phyloP scores from a whole-genome alignment of 139 green algal species.

The Monoraphidium neglectum region DNA sequence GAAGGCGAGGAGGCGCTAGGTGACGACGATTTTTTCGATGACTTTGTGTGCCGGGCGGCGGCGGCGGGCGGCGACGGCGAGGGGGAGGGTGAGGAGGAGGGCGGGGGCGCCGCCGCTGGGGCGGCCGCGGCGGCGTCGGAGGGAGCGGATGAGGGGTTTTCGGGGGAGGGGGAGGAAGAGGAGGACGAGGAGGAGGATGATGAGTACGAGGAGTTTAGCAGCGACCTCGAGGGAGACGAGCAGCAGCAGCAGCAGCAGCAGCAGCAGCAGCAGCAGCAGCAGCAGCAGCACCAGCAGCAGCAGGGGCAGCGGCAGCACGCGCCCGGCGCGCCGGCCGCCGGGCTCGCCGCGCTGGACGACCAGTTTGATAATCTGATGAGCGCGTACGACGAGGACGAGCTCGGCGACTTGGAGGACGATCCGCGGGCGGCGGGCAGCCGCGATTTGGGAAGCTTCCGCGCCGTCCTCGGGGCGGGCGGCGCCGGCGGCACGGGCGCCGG shows the following conservation, averaged over 20 bases:
- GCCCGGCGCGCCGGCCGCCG: not conserved
- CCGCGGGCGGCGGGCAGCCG: constrained; percentile 7
- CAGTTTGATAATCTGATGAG: constrained; percentile 30
- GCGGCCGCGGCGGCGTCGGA: too few relatives aligned
- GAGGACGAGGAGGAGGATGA: not conserved
- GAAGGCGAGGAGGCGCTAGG: constrained; percentile 13
- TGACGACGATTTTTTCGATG: not conserved
- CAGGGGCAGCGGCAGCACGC: not conserved
- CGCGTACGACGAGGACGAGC: constrained; percentile 28
- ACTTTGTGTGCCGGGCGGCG: too few relatives aligned
- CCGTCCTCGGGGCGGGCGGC: not conserved
- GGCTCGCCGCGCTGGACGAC: constrained; percentile 27
- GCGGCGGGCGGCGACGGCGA: too few relatives aligned
- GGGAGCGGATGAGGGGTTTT: too few relatives aligned
- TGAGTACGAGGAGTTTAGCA: not conserved
- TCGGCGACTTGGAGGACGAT: constrained; percentile 22
- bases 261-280: not conserved
- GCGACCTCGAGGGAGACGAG: not conserved
- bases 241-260: constrained; percentile 5
- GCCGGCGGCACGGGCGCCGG: not conserved
- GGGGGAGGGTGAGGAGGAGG: too few relatives aligned
- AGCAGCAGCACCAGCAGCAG: constrained; percentile 5
- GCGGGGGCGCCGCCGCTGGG: too few relatives aligned
- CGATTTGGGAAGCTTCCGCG: not conserved
- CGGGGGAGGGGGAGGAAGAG: not conserved